Conservation (phyloP, 1,284 basidiomycete species). For the Stygiomarasmius scandens region DNA sequence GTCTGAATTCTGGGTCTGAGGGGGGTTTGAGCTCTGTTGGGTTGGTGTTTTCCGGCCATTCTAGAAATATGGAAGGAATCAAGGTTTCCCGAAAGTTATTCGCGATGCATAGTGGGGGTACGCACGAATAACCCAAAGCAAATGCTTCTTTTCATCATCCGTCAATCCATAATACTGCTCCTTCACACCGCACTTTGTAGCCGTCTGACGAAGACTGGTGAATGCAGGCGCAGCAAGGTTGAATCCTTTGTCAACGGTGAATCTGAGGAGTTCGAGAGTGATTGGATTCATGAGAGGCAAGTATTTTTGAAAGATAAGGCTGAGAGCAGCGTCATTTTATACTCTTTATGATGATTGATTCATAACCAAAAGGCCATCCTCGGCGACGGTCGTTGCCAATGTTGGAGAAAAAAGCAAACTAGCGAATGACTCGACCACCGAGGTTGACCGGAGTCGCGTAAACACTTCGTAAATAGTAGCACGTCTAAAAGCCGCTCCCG, state of each 20-base stretch:
- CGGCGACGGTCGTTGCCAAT: too few relatives aligned
- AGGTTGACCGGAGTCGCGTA: too few relatives aligned
- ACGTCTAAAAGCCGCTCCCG: too few relatives aligned
- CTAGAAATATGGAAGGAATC: not conserved
- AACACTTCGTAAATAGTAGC: too few relatives aligned
- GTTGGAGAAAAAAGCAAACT: too few relatives aligned
- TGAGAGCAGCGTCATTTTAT: too few relatives aligned
- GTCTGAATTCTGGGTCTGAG: slow-evolving; percentile 1
- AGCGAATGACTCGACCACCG: too few relatives aligned
- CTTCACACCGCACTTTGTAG: slow-evolving; percentile 1
- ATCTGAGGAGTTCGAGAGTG: slow-evolving; percentile 5
- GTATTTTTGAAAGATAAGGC: too few relatives aligned
- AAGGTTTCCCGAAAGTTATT: not conserved
- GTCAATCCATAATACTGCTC: slow-evolving; percentile 11
- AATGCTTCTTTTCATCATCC: not conserved
- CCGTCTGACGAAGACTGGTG: slow-evolving; percentile 10
- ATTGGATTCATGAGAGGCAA: slow-evolving; percentile 3
- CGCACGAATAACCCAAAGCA: slow-evolving; percentile 7
- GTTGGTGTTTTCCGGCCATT: slow-evolving; percentile 6
- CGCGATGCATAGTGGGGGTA: not conserved
- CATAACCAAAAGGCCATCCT: too few relatives aligned
- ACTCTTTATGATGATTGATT: too few relatives aligned
- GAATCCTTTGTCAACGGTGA: slow-evolving; percentile 7
- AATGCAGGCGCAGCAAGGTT: slow-evolving; percentile 5
- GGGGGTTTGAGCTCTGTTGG: not conserved